A percentile compares a stretch with the other conserved stretches of the same genome.
Evolutionary conservation across 257 asterid species (phyloP).

Genomic region (Solanum rostratum): DNA sequence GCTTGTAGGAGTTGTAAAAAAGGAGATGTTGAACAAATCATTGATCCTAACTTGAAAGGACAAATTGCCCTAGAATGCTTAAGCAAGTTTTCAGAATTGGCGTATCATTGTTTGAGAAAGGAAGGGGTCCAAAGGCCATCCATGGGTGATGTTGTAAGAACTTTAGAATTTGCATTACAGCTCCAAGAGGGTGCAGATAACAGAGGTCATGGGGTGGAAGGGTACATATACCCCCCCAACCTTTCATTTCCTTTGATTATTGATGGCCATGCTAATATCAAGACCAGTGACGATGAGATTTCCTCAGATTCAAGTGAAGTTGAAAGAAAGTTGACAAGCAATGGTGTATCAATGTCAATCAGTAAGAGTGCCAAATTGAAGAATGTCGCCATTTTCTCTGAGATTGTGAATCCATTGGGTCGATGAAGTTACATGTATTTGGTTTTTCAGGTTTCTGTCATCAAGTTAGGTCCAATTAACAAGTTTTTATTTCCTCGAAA

Average conservation of each 20-base stretch:
- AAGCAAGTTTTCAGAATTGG: constrained; percentile 28
- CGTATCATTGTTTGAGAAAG: constrained; percentile 29
- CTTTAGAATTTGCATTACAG: constrained; percentile 49
- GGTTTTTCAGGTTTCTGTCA: neutral
- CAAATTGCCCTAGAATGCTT: constrained; percentile 41
- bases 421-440: neutral
- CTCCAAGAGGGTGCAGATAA: constrained; percentile 36
- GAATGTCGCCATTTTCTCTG: constrained; percentile 17
- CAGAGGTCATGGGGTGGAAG: constrained; percentile 7
- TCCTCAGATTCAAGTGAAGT: constrained; percentile 14
- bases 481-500: neutral
- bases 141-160: constrained; percentile 49
- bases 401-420: constrained; percentile 16
- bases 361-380: neutral
- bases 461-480: too few species aligned
- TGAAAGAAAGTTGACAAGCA: neutral
- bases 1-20: constrained; percentile 17
- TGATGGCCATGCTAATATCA: neutral
- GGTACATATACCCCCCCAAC: constrained; percentile 1
- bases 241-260: neutral
- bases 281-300: constrained; percentile 13
- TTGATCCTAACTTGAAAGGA: constrained; percentile 32
- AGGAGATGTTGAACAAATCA: constrained; percentile 24
- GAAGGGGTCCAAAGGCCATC: constrained; percentile 34
- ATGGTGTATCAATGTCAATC: neutral